Percentiles rank a stretch among this genome's conserved stretches.
These are phyloP conservation scores for Heliamphora exappendiculata DNA, from an alignment of 148 eudicot species.

Conservation along the genomic window DNA sequence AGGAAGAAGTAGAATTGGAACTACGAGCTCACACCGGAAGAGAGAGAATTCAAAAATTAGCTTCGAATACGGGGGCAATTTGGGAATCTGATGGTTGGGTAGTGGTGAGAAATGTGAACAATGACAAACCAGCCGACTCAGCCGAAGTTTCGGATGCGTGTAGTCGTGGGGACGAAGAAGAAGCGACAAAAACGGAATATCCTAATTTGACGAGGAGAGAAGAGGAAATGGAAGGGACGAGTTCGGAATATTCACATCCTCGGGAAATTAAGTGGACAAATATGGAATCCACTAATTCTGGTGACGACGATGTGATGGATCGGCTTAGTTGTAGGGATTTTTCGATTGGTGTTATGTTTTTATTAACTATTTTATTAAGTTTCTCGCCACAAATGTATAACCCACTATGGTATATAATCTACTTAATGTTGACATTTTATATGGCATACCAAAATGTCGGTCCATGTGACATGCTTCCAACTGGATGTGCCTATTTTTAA, in stretches of 20 bases:
- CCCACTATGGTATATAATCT: too few relatives aligned
- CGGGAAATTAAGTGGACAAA: slow-evolving; percentile 5
- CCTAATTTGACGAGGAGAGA: neutral
- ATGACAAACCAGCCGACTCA: neutral
- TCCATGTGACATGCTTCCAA: too few relatives aligned
- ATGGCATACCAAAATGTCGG: too few relatives aligned
- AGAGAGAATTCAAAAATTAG: slow-evolving; percentile 40
- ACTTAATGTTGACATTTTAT: too few relatives aligned
- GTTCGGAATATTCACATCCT: slow-evolving; percentile 21
- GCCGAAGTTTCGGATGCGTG: neutral
- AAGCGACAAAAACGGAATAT: slow-evolving; percentile 13
- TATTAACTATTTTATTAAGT: slow-evolving; percentile 3
- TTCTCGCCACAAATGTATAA: slow-evolving; percentile 3
- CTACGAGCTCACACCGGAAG: neutral
- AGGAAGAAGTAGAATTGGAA: slow-evolving; percentile 6
- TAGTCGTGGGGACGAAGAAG: slow-evolving; percentile 8
- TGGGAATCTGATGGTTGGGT: slow-evolving; percentile 83
- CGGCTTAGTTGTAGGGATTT: neutral
- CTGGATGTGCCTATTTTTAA: too few relatives aligned
- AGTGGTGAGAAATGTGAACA: slow-evolving; percentile 32
- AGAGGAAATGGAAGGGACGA: slow-evolving; percentile 12
- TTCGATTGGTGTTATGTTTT: slow-evolving; percentile 13
- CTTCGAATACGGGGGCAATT: slow-evolving; percentile 28
- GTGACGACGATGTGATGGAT: neutral
- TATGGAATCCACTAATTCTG: neutral